Percentiles rank a stretch among this genome's conserved stretches.
Conservation (phyloP, 441 rosid genomes). For the Monsonia emarginata region DNA sequence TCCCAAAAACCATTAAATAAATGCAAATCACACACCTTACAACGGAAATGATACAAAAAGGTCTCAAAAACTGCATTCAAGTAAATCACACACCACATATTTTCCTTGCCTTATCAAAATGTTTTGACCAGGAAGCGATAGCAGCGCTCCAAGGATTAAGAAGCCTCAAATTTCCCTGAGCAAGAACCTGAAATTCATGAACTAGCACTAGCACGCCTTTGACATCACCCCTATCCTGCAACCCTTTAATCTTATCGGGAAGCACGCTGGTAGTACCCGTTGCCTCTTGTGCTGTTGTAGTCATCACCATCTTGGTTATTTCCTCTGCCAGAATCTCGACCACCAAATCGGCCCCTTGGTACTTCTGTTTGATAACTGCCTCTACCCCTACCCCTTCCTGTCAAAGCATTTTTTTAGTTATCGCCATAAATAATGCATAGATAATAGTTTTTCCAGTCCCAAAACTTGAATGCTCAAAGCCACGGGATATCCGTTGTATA, state of each 20-base stretch:
- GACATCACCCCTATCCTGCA: too few species aligned
- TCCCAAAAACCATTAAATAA: too few species aligned
- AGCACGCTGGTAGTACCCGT: slow-evolving; percentile 59
- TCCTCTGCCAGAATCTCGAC: not conserved
- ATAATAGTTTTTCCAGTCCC: not conserved
- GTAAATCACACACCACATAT: too few species aligned
- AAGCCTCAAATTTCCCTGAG: too few species aligned
- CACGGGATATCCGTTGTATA: not conserved
- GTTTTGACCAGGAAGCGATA: too few species aligned
- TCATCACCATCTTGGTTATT: slow-evolving; percentile 12
- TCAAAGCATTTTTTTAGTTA: slow-evolving; percentile 28
- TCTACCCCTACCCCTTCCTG: not conserved
- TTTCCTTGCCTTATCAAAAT: too few species aligned
- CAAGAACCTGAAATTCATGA: too few species aligned
- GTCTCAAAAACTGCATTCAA: too few species aligned
- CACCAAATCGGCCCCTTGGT: slow-evolving; percentile 23
- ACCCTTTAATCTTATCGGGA: slow-evolving; percentile 25
- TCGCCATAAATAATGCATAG: slow-evolving; percentile 18
- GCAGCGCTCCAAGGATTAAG: too few species aligned
- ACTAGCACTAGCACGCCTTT: too few species aligned
- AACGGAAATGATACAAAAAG: too few species aligned
- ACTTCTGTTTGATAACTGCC: not conserved
- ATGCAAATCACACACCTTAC: too few species aligned
- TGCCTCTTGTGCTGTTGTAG: slow-evolving; percentile 56
- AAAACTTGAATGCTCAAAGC: not conserved